Evolutionary conservation across 768 basidiomycete genomes (phyloP), one percentile per base, ranked within the genome.

Genomic region (Macrocybe gigantea): DNA sequence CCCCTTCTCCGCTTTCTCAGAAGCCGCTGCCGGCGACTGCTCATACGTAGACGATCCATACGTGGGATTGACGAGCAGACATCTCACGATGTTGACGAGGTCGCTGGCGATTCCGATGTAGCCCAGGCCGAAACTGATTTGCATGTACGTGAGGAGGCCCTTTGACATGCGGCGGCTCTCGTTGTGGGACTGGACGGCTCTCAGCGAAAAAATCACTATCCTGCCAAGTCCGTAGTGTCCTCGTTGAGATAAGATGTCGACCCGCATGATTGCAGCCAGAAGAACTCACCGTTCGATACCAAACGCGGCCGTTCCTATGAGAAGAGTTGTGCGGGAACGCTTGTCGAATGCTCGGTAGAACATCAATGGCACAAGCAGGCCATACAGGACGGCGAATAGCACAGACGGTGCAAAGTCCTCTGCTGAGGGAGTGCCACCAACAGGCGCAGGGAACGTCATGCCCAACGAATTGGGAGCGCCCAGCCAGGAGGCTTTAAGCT

Each of bases 1-100:
- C 12, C 37, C 35, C 34, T 14, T 22, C 3, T 38, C 35, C 13
- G 15, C 46, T 44, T 8, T 45, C 49, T 66, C 63, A 38, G 55
- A 57, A 10, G 29, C 37, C 31, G 59, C 61, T 11, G 61, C 59
- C 11, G 60, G 57, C 5, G 62, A 59, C 34, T 67, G 60, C 0
- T 50, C 53, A 33, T 52, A 67, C 48, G 44, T 65, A 32, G 63
- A 60, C 6, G 60, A 56, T 4, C 66, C 63, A 51, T 58, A 69
- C 1, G 70, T 71, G 6, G 72, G 58, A 49, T 72, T 72, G 35
- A 74, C 60, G 13, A 73, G 56, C 22, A 70, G 43, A 50, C 67
- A 69, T n/a, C 67, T 62, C 10, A 71, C 44, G 15, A 71, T 56
- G 45, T 59, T 59, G 33, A 67, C 60, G 10, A 70, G 54, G 47